Base-by-base conservation (phyloP, 805 yeast species). In the Schizosaccharomyces octosporus region DNA sequence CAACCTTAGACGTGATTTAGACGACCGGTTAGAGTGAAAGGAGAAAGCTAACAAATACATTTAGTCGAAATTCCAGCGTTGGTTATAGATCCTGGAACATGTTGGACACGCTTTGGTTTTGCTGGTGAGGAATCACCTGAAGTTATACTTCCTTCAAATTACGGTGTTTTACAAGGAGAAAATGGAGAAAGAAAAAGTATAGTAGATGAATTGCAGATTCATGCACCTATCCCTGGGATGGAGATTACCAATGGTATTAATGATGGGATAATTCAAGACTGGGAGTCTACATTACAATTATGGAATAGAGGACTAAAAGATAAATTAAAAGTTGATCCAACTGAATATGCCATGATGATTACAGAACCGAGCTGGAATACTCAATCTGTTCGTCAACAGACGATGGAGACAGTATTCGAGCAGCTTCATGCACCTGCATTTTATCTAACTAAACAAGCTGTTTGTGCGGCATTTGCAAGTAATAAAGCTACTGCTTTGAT, bases 51-150 rank as follows among this genome's bases (percentile, higher is more conserved):
- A 45, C 27, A 24, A 43, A 9, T 7, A 45, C 4, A 13, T 45
- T 45, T 45, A 45, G 57, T 17, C 9, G 60, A 59, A 9, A 32
- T 59, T 24, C 41, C 61, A 36, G 54, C 61, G 4, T 48, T 59
- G n/a, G 61, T 59, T 15, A 29, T 59, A 19, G 61, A 59, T 43
- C 61, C 59, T 19, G 61, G 61, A 19, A 27, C 45, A 17, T 57
- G 77, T 64, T 74, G 81, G 63, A 87, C 96, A 5, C 81, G 90
- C 61, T 81, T 84, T 21, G 98, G 98, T 1, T 88, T 80, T 71
- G 89, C 97, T 2, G 97, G 97, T 11, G 90, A 87, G 62, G 96
- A 89, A 69, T 78, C 80, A 61, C 98, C 98, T 13, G 79, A 83
- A 64, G 73, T 82, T 3, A 79, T 85, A 29, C 70, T 83, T 13